A percentile compares a stretch with the other conserved stretches of the same genome.
phyloP scores from a whole-genome alignment of 1,139 yeast genomes.

The Scheffersomyces titani region DNA sequence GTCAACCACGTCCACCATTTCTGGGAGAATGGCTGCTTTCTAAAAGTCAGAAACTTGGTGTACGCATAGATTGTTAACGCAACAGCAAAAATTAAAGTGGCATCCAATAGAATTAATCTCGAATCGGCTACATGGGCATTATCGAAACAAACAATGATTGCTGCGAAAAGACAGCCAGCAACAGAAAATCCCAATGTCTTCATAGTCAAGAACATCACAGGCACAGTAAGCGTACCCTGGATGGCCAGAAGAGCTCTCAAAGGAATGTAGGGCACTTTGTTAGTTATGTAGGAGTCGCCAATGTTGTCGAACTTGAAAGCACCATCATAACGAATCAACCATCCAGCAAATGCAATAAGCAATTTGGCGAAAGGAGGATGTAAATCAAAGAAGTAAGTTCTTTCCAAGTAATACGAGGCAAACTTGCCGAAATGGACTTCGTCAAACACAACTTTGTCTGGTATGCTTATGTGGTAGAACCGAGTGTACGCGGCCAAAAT shows the following conservation, averaged over 20 bases:
- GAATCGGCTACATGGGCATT: constrained; percentile 94
- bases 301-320: constrained; percentile 86
- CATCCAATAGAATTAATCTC: constrained; percentile 85
- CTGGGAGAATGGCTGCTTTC: constrained; percentile 62
- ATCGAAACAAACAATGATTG: constrained; percentile 78
- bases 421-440: constrained; percentile 98
- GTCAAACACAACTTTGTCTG: constrained; percentile 91
- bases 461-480: constrained; percentile 69
- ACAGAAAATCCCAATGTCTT: constrained; percentile 81
- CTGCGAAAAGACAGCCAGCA: constrained; percentile 76
- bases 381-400: constrained; percentile 89
- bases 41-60: constrained; percentile 74
- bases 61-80: constrained; percentile 79
- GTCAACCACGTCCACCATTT: constrained; percentile 90
- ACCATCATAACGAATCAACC: constrained; percentile 87
- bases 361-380: constrained; percentile 98
- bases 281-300: constrained; percentile 75
- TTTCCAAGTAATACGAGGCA: constrained; percentile 82
- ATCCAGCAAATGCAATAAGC: constrained; percentile 88
- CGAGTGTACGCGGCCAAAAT: constrained; percentile 68
- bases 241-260: constrained; percentile 81
- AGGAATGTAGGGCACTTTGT: constrained; percentile 87
- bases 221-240: constrained; percentile 81
- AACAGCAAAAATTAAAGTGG: constrained; percentile 79
- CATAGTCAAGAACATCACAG: constrained; percentile 78